Conservation (phyloP, 805 yeast species). For the Wickerhamomyces silvicola region DNA sequence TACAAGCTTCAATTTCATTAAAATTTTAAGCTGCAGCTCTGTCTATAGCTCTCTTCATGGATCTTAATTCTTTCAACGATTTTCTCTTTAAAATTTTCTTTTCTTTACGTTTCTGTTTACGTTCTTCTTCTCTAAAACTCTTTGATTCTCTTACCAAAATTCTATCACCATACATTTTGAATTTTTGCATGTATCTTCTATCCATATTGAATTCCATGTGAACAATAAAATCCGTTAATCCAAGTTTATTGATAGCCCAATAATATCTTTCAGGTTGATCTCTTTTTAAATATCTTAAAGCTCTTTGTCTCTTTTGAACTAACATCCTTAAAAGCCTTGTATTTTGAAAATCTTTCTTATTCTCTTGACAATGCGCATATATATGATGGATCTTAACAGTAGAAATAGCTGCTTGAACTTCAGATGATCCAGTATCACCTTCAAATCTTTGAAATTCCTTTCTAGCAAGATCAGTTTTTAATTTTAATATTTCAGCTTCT, state of each 20-base stretch:
- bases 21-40: neutral
- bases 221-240: slow-evolving; percentile 75
- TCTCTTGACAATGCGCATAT: slow-evolving; percentile 62
- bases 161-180: slow-evolving; percentile 71
- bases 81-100: slow-evolving; percentile 31
- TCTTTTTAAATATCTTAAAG: slow-evolving; percentile 74
- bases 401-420: slow-evolving; percentile 89
- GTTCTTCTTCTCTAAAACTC: slow-evolving; percentile 38
- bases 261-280: slow-evolving; percentile 77
- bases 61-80: slow-evolving; percentile 19
- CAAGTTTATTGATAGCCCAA: slow-evolving; percentile 81
- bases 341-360: slow-evolving; percentile 67
- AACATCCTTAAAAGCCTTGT: slow-evolving; percentile 69
- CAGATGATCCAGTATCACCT: slow-evolving; percentile 93
- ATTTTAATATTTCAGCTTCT: slow-evolving; percentile 47
- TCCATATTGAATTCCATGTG: slow-evolving; percentile 77
- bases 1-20: no score
- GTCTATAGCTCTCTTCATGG: slow-evolving; percentile 20
- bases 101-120: slow-evolving; percentile 41
- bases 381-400: slow-evolving; percentile 75
- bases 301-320: slow-evolving; percentile 84
- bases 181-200: slow-evolving; percentile 71
- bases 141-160: slow-evolving; percentile 52
- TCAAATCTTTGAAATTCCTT: slow-evolving; percentile 75
- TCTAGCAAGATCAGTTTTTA: slow-evolving; percentile 59